Evolutionary conservation across 2,329 filamentous ascomycete genomes (phyloP).

Genomic region (Botrytis galanthina): DNA sequence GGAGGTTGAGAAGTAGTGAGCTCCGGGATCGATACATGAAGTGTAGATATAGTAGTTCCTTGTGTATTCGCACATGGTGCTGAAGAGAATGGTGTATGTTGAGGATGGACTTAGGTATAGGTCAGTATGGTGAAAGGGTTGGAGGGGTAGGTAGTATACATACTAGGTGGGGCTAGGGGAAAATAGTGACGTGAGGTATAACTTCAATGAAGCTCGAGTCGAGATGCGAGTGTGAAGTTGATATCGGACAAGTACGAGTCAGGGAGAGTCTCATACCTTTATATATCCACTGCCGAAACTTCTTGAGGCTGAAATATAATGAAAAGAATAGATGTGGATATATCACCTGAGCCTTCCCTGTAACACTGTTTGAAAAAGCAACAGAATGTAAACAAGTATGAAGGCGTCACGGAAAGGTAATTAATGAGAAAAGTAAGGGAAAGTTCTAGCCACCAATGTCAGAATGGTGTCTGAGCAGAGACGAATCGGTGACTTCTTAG

Average conservation of each 20-base stretch:
- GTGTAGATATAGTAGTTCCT: constrained; percentile 79
- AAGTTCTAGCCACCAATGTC: constrained; percentile 31
- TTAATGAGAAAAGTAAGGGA: constrained; percentile 28
- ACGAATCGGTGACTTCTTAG: constrained; percentile 7
- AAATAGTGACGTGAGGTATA: neutral
- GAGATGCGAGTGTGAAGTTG: neutral
- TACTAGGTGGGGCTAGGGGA: neutral
- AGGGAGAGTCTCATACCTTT: constrained; percentile 12
- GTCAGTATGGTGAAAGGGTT: neutral
- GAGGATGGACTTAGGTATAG: neutral
- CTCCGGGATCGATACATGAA: constrained; percentile 64
- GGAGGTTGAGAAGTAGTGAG: constrained; percentile 69
- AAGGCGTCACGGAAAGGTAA: constrained; percentile 23
- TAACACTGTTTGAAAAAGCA: constrained; percentile 26
- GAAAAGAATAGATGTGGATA: constrained; percentile 1
- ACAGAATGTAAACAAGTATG: constrained; percentile 8
- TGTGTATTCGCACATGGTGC: constrained; percentile 58
- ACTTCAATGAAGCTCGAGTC: neutral
- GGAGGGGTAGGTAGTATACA: neutral
- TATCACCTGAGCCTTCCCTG: constrained; percentile 16
- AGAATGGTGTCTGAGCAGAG: constrained; percentile 15
- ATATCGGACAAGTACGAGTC: constrained; percentile 1
- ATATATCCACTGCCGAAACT: constrained; percentile 13
- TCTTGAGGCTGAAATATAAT: constrained; percentile 18
- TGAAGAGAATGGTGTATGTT: neutral